phyloP scores from a whole-genome alignment of 2,329 filamentous ascomycete genomes.

The Cladophialophora carrionii region DNA sequence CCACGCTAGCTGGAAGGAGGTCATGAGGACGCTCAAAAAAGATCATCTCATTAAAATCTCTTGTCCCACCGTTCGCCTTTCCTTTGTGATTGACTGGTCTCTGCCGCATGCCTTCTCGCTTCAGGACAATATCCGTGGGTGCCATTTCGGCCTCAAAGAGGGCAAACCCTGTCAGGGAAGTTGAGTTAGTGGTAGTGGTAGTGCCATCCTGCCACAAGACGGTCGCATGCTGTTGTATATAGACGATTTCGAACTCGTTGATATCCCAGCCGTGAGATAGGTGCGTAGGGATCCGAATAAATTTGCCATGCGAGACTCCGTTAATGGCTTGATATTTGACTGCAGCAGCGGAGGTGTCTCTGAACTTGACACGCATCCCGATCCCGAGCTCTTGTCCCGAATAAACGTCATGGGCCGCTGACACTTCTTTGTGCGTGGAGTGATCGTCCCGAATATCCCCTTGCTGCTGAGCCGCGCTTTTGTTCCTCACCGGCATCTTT shows the following conservation, averaged over 20 bases:
- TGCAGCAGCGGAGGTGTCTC: constrained; percentile 55
- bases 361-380: constrained; percentile 59
- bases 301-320: constrained; percentile 46
- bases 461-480: background rate
- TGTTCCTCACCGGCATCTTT: constrained; percentile 27
- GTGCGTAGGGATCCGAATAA: constrained; percentile 52
- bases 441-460: background rate
- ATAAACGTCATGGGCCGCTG: constrained; percentile 8
- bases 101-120: constrained; percentile 47
- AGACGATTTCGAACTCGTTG: constrained; percentile 59
- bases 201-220: constrained; percentile 64
- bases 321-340: constrained; percentile 55
- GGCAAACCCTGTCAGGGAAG: constrained; percentile 44
- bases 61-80: constrained; percentile 1
- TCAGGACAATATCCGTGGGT: constrained; percentile 60
- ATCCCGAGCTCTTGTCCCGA: constrained; percentile 44
- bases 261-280: constrained; percentile 61
- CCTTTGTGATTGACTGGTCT: constrained; percentile 7
- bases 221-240: constrained; percentile 54
- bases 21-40: constrained; percentile 37
- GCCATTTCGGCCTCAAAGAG: constrained; percentile 58
- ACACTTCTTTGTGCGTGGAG: background rate
- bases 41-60: constrained; percentile 38
- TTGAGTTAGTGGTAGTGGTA: constrained; percentile 52
- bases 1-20: constrained; percentile 54